Evolutionary conservation across 257 asterid genomes (phyloP).

Genomic region (Misopates orontium): DNA sequence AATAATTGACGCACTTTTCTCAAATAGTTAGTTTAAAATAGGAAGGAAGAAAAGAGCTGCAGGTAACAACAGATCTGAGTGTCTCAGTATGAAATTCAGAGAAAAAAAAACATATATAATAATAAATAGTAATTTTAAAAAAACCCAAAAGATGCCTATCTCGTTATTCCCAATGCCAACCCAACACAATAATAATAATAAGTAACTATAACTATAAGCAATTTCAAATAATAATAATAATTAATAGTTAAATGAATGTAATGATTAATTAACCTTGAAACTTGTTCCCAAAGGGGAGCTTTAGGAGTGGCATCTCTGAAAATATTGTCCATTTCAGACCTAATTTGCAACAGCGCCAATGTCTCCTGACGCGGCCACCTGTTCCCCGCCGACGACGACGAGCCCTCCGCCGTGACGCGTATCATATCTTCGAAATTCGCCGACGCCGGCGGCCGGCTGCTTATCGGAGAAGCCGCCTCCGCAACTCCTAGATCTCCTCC

Average conservation of each 20-base stretch:
- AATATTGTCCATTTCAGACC: slow-evolving; percentile 46
- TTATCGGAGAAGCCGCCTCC: slow-evolving; percentile 46
- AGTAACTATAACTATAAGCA: no score
- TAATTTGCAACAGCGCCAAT: slow-evolving; percentile 36
- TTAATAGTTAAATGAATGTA: neutral
- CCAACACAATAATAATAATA: no score
- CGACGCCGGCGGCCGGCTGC: slow-evolving; percentile 42
- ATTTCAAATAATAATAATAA: no score
- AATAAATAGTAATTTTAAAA: no score
- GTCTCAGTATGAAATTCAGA: no score
- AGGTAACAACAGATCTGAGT: no score
- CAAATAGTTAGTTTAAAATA: no score
- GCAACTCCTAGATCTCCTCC: slow-evolving; percentile 40
- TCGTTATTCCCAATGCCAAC: no score
- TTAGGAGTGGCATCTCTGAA: slow-evolving; percentile 47
- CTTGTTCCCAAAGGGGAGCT: slow-evolving; percentile 44
- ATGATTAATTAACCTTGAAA: no score
- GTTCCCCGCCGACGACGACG: slow-evolving; percentile 25
- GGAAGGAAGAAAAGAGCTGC: no score
- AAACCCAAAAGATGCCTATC: no score
- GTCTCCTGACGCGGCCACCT: slow-evolving; percentile 53
- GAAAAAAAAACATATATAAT: no score
- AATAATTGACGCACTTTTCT: neutral
- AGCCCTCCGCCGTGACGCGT: slow-evolving; percentile 26
- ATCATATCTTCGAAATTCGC: slow-evolving; percentile 35